phyloP scores from a whole-genome alignment of 2,329 filamentous ascomycete genomes.

The Myriosclerotinia curreyana region DNA sequence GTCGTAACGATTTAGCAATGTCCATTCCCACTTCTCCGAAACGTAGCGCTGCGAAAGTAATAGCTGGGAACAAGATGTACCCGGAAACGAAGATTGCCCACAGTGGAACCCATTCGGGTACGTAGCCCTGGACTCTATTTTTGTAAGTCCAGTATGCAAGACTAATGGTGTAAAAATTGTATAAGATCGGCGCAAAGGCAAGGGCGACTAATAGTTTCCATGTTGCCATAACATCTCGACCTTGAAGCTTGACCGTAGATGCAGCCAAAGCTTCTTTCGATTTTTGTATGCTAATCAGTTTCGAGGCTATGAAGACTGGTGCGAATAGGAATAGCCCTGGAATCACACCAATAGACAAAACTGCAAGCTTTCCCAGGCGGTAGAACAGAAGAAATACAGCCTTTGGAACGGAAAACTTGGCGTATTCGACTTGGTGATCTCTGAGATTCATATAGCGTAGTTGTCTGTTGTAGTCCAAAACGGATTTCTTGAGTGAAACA shows the following conservation, averaged over 20 bases:
- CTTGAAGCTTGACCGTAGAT: constrained; percentile 84
- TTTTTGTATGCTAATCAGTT: constrained; percentile 69
- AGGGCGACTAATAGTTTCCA: constrained; percentile 85
- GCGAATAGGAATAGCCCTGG: constrained; percentile 84
- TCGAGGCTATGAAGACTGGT: constrained; percentile 80
- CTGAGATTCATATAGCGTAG: constrained; percentile 25
- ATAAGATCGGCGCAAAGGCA: constrained; percentile 76
- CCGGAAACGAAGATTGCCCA: constrained; percentile 73
- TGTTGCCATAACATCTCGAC: constrained; percentile 84
- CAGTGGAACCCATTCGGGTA: constrained; percentile 76
- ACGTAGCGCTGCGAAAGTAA: constrained; percentile 89
- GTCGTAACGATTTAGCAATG: constrained; percentile 89
- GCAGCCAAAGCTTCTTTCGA: constrained; percentile 78
- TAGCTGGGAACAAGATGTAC: constrained; percentile 76
- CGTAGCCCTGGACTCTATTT: constrained; percentile 77
- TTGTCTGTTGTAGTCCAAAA: constrained; percentile 62
- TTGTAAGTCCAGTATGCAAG: constrained; percentile 75
- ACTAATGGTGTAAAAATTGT: constrained; percentile 74
- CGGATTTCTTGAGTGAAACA: constrained; percentile 24
- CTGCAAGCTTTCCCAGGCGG: constrained; percentile 69
- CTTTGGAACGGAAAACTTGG: constrained; percentile 57
- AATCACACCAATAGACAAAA: constrained; percentile 76
- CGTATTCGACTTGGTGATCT: constrained; percentile 28
- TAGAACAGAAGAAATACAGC: constrained; percentile 70
- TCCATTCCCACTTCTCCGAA: constrained; percentile 99